Evolutionary conservation across 306 rosid genomes (phyloP).

Genomic region (Begonia peltatifolia): DNA sequence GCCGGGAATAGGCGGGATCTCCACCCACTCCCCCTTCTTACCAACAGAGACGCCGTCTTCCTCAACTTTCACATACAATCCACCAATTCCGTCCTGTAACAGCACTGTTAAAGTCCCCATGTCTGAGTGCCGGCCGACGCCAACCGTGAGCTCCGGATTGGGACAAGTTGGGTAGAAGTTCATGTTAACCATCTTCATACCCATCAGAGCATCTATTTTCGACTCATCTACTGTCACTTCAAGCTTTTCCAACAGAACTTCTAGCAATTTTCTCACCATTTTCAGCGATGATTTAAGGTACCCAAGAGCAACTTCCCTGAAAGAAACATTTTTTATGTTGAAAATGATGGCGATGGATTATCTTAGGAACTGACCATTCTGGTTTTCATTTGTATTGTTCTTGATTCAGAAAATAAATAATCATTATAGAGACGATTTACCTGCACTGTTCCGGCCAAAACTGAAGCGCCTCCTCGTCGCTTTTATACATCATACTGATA

Average conservation of each 20-base stretch:
- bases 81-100: conserved; percentile 62
- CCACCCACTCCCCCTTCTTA: conserved; percentile 32
- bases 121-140: conserved; percentile 62
- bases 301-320: conserved; percentile 42
- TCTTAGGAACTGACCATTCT: too few relatives aligned
- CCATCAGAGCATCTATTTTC: conserved; percentile 24
- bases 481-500: conserved; percentile 30
- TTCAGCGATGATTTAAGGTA: conserved; percentile 27
- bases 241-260: conserved; percentile 23
- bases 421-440: conserved; percentile 13
- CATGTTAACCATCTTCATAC: conserved; percentile 36
- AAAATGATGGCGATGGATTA: too few relatives aligned
- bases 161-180: conserved; percentile 59
- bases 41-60: conserved; percentile 5
- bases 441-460: conserved; percentile 45
- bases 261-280: conserved; percentile 24
- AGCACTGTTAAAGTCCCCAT: conserved; percentile 44
- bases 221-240: conserved; percentile 27
- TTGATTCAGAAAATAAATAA: too few relatives aligned
- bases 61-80: conserved; percentile 39
- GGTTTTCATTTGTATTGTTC: too few relatives aligned
- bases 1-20: conserved; percentile 42
- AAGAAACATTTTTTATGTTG: not conserved
- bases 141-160: conserved; percentile 61
- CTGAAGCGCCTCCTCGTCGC: conserved; percentile 38